Base-by-base conservation (phyloP, 192 early-diverging fungal genomes). In the Podochytrium sp. region DNA sequence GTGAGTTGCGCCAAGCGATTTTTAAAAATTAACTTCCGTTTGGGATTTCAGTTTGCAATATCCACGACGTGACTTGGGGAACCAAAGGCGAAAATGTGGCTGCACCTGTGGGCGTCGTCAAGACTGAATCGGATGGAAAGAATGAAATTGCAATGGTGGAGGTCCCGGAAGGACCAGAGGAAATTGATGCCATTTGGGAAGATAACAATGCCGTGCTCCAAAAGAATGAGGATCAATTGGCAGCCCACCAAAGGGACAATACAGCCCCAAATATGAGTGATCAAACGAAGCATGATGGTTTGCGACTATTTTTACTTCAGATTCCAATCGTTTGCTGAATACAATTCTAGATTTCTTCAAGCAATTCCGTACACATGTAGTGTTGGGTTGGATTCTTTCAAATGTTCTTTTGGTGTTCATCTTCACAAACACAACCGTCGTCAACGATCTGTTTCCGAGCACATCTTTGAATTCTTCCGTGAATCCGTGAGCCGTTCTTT, bases 21-120 rank as follows among this genome's bases (percentile, higher is more conserved):
- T n/a, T n/a, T n/a, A n/a, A n/a, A n/a, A n/a, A n/a, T 47, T 73
- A 12, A 35, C 39, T 53, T 12, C 35, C 20, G 27, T 16, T 32
- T 41, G 33, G 33, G 12, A 25, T 7, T 79, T 29, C 34, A 82
- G 71, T 84, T 20, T 94, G 91, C 76, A 96, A 96, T 84, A 92
- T 92, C 0, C 93, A 95, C 82, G 95, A 96, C 75, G 92, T 97
- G 61, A 91, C 91, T 10, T 98, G 96, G 96, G 96, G 96, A 43
- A 98, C 96, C 38, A 98, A 98, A 80, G 94, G 95, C 75, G 94
- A 94, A 74, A 94, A 89, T 47, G 80, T 35, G 1, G 78, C 79
- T 29, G 37, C n/a, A 57, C 91, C 91, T 67, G 87, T 95, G 16
- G 94, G 91, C 39, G 84, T 85, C 20, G 96, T 92, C 49, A 94